Conservation (phyloP, 2,329 filamentous ascomycete genomes). For the Alternaria panax region DNA sequence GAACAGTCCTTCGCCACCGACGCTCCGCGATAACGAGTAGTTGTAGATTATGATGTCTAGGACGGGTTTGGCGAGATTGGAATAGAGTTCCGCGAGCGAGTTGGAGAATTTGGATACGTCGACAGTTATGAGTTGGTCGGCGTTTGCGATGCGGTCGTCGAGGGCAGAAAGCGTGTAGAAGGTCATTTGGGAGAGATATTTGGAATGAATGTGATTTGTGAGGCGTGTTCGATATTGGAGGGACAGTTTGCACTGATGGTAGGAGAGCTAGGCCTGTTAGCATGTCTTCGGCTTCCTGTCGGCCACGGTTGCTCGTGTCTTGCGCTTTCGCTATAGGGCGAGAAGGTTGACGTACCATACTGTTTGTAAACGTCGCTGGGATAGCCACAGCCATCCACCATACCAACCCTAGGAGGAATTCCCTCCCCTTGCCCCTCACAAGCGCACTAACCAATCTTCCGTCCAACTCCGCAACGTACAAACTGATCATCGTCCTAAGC, state of each 20-base stretch:
- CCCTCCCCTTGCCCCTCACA: constrained; percentile 87
- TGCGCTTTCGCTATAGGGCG: neutral
- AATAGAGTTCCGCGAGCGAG: constrained; percentile 92
- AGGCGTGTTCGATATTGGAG: constrained; percentile 91
- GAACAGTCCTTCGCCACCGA: constrained; percentile 95
- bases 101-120: constrained; percentile 97
- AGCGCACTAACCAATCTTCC: constrained; percentile 90
- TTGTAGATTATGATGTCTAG: constrained; percentile 98
- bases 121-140: constrained; percentile 95
- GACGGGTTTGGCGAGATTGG: constrained; percentile 92
- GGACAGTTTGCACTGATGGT: constrained; percentile 94
- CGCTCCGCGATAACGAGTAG: constrained; percentile 88
- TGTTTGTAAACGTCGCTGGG: constrained; percentile 97
- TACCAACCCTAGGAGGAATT: constrained; percentile 85
- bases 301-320: neutral
- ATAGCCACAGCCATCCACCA: constrained; percentile 99
- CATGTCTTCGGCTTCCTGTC: neutral
- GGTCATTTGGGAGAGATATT: constrained; percentile 95
- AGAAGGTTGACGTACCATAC: constrained; percentile 72
- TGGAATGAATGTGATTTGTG: constrained; percentile 93
- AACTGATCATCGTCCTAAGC: constrained; percentile 85
- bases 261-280: constrained; percentile 72
- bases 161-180: constrained; percentile 96
- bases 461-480: constrained; percentile 96
- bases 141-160: constrained; percentile 97